Evolutionary conservation across 2,329 filamentous ascomycete genomes (phyloP).

Genomic region (Penicillium nordicum): DNA sequence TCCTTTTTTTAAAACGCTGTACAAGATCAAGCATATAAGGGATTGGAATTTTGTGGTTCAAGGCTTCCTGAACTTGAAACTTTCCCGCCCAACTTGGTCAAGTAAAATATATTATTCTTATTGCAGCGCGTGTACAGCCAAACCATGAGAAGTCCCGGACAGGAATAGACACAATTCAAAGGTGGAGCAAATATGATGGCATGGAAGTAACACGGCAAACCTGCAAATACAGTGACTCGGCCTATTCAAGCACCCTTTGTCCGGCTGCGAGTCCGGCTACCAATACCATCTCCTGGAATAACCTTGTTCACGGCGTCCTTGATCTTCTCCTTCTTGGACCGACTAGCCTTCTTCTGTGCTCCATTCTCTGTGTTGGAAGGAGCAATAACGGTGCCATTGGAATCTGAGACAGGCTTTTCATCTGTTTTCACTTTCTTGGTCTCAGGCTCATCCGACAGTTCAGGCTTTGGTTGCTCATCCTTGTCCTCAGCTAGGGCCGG

Average conservation of each 20-base stretch:
- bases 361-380: constrained; percentile 18
- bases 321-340: constrained; percentile 32
- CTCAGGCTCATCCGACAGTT: constrained; percentile 20
- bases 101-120: background rate
- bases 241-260: constrained; percentile 27
- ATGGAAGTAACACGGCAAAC: background rate
- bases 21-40: background rate
- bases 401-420: background rate
- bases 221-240: background rate
- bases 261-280: constrained; percentile 40
- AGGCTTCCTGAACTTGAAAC: background rate
- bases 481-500: background rate
- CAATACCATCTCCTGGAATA: constrained; percentile 33
- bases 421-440: constrained; percentile 38
- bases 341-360: constrained; percentile 30
- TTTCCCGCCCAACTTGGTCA: background rate
- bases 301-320: constrained; percentile 28
- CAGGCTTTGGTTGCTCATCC: constrained; percentile 14
- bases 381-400: constrained; percentile 15
- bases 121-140: background rate
- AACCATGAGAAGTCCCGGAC: background rate
- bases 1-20: background rate
- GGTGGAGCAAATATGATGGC: background rate
- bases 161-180: background rate
- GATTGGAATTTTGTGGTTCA: background rate